Base-by-base conservation (phyloP, 148 eudicot species). In the Oxyria digyna region DNA sequence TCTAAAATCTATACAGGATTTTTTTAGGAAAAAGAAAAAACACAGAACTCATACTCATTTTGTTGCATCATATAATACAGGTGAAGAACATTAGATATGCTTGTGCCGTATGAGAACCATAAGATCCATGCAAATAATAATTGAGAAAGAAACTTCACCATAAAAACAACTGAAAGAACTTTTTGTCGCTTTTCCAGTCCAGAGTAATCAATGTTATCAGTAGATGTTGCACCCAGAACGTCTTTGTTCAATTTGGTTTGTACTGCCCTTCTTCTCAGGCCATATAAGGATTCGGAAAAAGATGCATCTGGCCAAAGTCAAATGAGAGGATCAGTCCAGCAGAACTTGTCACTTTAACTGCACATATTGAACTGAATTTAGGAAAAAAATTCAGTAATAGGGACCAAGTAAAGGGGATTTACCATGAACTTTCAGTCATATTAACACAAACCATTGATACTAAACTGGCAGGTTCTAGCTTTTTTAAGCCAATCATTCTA, bases 211-310 rank as follows among this genome's bases (percentile, higher is more conserved):
- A 83, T 79, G 42, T 67, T 81, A 24, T 85, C 85, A 13, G 81
- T 70, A 14, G 81, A 69, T 29, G 75, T 78, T 67, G 81, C 31
- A 72, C 45, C 81, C 62, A 74, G 54, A 78, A 42, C 69, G 65
- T 79, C 82, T 76, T 82, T 88, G 71, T 76, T 82, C 73, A 90
- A 33, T 78, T 62, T 83, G 48, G 80, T 70, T 37, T 69, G 84
- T 63, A 78, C 87, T 71, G 86, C 83, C 79, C 97, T 87, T 77
- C 98, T 85, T 73, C 98, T 85, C 81, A 94, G 80, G 17, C 98
- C 98, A 80, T 94, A 94, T 69, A 94, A 79, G 67, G 97, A 90
- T 73, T 94, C 98, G 10, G 98, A 74, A 75, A 94, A 94, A 9
- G 96, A 94, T 70, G 96, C 98, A 83, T 94, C 98, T 91, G 87